Conservation (phyloP, 495 filamentous ascomycete species). For the Aspergillus sclerotiicarbonarius region DNA sequence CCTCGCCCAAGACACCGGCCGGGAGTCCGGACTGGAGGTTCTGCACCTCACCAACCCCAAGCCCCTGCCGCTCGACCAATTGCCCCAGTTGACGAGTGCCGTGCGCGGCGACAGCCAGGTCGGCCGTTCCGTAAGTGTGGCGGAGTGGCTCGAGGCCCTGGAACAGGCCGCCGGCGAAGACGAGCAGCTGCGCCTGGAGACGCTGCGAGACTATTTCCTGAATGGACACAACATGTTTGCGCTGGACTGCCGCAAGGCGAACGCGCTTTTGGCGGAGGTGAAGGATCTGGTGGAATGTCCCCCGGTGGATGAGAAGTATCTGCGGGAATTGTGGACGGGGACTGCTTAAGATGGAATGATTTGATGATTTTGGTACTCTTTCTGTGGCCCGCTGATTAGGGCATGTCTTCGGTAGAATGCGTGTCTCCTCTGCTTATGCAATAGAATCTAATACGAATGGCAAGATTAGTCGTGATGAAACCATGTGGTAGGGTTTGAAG, state of each 20-base stretch:
- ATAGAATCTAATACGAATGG: no score
- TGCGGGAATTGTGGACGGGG: background rate
- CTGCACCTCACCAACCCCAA: background rate
- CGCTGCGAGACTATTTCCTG: background rate
- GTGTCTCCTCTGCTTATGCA: no score
- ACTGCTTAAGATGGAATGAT: background rate
- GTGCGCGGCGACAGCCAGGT: background rate
- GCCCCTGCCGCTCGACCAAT: background rate
- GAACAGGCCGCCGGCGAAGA: background rate
- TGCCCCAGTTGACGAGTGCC: background rate
- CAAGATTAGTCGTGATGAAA: no score
- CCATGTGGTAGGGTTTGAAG: no score
- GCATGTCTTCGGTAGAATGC: no score
- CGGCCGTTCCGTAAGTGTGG: background rate
- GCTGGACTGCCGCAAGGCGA: background rate
- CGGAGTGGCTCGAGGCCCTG: background rate
- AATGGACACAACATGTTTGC: slow-evolving; percentile 1
- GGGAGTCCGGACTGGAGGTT: background rate
- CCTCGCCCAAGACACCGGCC: background rate
- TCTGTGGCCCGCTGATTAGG: no score
- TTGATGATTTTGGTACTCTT: no score
- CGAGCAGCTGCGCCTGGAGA: background rate
- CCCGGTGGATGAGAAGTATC: background rate
- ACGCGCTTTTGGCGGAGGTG: background rate
- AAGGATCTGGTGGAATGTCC: background rate